Evolutionary conservation across 2,329 filamentous ascomycete genomes (phyloP).

Genomic region (Monosporascus sp.): DNA sequence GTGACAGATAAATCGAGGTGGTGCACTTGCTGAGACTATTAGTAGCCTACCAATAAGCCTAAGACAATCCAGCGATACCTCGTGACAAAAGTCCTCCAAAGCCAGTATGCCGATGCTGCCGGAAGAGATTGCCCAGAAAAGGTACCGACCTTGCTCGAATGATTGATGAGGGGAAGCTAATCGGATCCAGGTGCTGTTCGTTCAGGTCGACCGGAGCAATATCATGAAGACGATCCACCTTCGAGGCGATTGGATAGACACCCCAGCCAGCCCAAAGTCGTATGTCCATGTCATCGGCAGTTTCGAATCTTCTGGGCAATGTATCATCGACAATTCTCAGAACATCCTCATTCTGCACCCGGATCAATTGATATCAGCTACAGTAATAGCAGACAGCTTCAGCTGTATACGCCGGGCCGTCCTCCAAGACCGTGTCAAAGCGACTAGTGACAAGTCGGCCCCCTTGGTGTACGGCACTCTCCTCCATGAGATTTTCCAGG

Average conservation of each 20-base stretch:
- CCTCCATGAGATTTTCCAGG: slow-evolving; percentile 92
- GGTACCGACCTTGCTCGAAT: slow-evolving; percentile 41
- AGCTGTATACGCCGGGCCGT: slow-evolving; percentile 86
- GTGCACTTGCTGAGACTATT: slow-evolving; percentile 56
- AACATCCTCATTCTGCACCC: slow-evolving; percentile 90
- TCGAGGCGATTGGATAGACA: slow-evolving; percentile 82
- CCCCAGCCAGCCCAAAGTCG: slow-evolving; percentile 65
- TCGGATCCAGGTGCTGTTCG: slow-evolving; percentile 63
- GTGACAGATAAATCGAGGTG: slow-evolving; percentile 21
- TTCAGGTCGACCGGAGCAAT: slow-evolving; percentile 71
- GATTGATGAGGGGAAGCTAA: slow-evolving; percentile 10
- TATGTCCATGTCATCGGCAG: slow-evolving; percentile 83
- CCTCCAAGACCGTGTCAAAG: slow-evolving; percentile 90
- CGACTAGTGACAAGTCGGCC: slow-evolving; percentile 72
- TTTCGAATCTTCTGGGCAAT: slow-evolving; percentile 66
- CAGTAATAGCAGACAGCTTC: slow-evolving; percentile 94
- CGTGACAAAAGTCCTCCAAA: slow-evolving; percentile 67
- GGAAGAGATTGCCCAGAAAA: slow-evolving; percentile 63
- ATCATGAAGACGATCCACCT: slow-evolving; percentile 65
- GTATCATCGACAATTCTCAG: slow-evolving; percentile 74
- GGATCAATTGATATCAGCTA: slow-evolving; percentile 91
- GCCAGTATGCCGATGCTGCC: slow-evolving; percentile 60
- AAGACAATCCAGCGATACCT: slow-evolving; percentile 84
- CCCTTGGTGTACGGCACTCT: slow-evolving; percentile 89
- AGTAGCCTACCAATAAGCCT: slow-evolving; percentile 62